Evolutionary conservation across 2,329 filamentous ascomycete genomes (phyloP), one percentile per base, ranked within the genome.

Genomic region (Polytolypa hystricis): DNA sequence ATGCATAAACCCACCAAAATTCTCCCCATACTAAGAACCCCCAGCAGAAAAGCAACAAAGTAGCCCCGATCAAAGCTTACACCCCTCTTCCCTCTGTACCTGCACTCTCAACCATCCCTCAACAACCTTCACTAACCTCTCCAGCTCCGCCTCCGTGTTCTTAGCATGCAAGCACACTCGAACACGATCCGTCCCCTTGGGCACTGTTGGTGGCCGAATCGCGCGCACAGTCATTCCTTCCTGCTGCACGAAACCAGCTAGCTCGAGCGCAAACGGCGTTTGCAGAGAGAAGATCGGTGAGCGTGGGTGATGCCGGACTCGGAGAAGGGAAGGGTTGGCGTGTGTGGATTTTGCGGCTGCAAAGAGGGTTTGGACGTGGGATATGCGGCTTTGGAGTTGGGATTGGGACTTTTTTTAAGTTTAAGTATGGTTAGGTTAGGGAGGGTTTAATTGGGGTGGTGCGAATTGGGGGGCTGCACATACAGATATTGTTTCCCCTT

Each of bases 201-300:
- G 76, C 2, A 84, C 78, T 0, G 79, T 84, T 0, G 80, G 80
- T 1, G 77, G 66, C 40, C 83, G 75, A 11, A 84, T 81, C 0
- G 78, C 69, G 2, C 79, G 66, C 0, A 82, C 72, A 29, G 78
- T 62, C 38, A 74, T 76, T 0, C 76, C 75, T 0, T 57, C 53
- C 3, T 61, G 47, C 54, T 83, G 79, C 37, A 79, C 82, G 37
- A 69, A 61, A 1, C 55, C 61, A 0, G 79, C 79, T 10, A 84
- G 55, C 3, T 65, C 63, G 3, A 77, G 67, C 1, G 79, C 76
- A 0, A 69, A 55, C 0, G 65, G 60, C 0, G 75, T 79, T 12
- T 79, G 64, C 0, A 83, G 54, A 0, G 77, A 71, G 28, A 83
- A 72, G 5, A 84, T 82, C 0, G 79, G 78, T 0, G 77, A 79